phyloP scores from a whole-genome alignment of 345 rosid genomes.

The Brassica juncea region DNA sequence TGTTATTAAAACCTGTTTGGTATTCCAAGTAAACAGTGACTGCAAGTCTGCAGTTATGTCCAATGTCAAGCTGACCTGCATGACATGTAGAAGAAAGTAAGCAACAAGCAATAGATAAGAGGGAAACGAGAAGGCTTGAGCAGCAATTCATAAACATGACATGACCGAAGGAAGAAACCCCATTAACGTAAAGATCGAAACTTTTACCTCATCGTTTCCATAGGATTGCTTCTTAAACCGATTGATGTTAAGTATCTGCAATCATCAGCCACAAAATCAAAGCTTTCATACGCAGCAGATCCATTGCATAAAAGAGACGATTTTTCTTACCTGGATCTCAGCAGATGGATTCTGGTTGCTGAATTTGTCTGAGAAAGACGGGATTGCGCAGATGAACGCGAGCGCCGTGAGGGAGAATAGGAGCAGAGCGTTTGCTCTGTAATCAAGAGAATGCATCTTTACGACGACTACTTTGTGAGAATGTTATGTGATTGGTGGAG shows the following conservation, averaged over 20 bases:
- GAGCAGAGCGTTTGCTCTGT: conserved; percentile 85
- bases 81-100: conserved; percentile 19
- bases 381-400: conserved; percentile 80
- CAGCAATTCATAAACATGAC: background rate
- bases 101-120: background rate
- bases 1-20: conserved; percentile 69
- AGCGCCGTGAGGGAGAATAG: conserved; percentile 78
- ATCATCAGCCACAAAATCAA: conserved; percentile 24
- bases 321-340: conserved; percentile 66
- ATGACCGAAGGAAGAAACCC: background rate
- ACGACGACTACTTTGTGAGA: background rate
- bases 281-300: conserved; percentile 9
- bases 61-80: conserved; percentile 90
- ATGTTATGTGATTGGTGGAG: conserved; percentile 21
- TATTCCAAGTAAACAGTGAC: conserved; percentile 94
- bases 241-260: conserved; percentile 82
- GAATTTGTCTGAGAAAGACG: conserved; percentile 84
- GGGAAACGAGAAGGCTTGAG: background rate
- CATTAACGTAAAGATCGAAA: background rate
- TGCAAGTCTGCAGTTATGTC: conserved; percentile 86
- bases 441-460: conserved; percentile 81
- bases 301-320: conserved; percentile 3
- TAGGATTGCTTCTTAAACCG: conserved; percentile 86
- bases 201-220: conserved; percentile 88
- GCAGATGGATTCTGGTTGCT: conserved; percentile 73